phyloP scores from a whole-genome alignment of 805 yeast genomes.

The Candida oleophila region DNA sequence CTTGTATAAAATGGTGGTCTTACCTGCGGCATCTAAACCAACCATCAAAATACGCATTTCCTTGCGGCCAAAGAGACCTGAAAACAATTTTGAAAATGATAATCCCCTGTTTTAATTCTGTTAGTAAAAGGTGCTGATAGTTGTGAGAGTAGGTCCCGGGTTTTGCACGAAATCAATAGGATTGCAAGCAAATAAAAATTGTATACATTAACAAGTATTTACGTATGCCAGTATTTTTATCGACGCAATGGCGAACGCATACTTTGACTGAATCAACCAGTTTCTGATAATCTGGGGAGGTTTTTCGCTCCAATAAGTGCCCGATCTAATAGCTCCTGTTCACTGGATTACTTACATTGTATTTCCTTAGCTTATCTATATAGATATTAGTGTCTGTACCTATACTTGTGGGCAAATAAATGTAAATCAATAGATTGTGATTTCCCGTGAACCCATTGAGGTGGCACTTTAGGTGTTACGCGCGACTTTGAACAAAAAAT shows the following conservation, averaged over 20 bases:
- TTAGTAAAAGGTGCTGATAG: slow-evolving; percentile 7
- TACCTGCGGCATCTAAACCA: slow-evolving; percentile 98
- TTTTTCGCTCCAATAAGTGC: no score
- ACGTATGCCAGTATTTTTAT: no score
- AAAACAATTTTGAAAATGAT: slow-evolving; percentile 89
- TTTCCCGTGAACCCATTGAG: neutral
- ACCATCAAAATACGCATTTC: slow-evolving; percentile 98
- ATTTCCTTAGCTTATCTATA: neutral
- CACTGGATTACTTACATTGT: neutral
- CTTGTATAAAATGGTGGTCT: slow-evolving; percentile 93
- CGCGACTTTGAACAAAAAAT: neutral
- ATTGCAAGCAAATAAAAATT: no score
- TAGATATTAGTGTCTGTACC: neutral
- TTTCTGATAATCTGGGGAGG: no score
- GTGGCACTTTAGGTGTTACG: neutral
- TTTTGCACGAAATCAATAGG: no score
- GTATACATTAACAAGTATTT: no score
- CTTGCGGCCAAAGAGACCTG: slow-evolving; percentile 94
- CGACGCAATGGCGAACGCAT: no score
- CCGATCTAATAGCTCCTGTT: no score
- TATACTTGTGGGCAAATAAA: no score
- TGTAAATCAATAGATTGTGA: neutral
- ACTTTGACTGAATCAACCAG: no score
- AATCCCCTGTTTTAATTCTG: slow-evolving; percentile 76
- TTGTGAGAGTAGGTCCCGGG: no score